Conservation (phyloP, 192 early-diverging fungal species). For the Coemansia pectinata region DNA sequence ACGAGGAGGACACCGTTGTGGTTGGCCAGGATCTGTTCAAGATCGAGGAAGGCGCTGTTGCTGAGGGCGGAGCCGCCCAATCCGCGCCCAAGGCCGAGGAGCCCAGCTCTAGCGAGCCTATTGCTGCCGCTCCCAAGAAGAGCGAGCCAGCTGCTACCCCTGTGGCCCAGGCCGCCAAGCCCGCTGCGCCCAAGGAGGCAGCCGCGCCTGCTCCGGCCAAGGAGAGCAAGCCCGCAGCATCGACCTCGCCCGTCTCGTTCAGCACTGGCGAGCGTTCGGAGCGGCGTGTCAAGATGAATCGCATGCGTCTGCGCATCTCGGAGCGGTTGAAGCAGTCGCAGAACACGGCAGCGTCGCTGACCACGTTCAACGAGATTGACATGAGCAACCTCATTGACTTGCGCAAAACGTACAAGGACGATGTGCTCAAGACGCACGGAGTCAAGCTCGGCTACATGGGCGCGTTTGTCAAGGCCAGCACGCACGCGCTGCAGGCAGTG, state of each 20-base stretch:
- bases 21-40: conserved; percentile 94
- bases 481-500: conserved; percentile 81
- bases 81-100: conserved; percentile 45
- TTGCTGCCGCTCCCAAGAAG: conserved; percentile 39
- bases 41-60: conserved; percentile 65
- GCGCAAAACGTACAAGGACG: conserved; percentile 93
- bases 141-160: conserved; percentile 52
- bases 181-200: conserved; percentile 25
- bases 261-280: conserved; percentile 38
- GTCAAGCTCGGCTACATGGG: conserved; percentile 99
- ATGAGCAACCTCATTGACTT: conserved; percentile 95
- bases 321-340: conserved; percentile 97
- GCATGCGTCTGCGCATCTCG: conserved; percentile 94
- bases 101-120: conserved; percentile 11
- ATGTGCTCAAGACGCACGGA: conserved; percentile 88
- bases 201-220: conserved; percentile 24
- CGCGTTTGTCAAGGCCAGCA: conserved; percentile 92
- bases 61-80: conserved; percentile 49
- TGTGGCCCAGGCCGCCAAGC: conserved; percentile 23
- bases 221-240: conserved; percentile 20
- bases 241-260: conserved; percentile 23
- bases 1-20: conserved; percentile 87
- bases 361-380: conserved; percentile 99
- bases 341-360: conserved; percentile 93
- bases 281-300: conserved; percentile 90